Base-by-base conservation (phyloP, 31 red algal genomes). In the Odonthalia washingtoniensis region DNA sequence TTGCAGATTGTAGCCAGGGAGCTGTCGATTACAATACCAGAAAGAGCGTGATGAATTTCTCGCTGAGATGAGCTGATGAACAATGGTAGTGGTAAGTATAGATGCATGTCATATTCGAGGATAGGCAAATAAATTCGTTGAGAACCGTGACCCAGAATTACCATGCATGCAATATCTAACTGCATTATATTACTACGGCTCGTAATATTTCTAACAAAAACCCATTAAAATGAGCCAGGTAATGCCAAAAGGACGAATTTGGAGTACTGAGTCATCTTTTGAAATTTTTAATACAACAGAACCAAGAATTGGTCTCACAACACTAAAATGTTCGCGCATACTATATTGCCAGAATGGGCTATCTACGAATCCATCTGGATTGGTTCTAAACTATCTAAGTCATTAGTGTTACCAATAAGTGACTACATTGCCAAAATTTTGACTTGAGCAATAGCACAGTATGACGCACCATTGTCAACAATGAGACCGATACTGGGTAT, bases 221-320 rank as follows among this genome's bases (percentile, higher is more conserved):
- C 60, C 75, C 75, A 89, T 44, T 89, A 76, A n/a, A 38, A 72
- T 3, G 61, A 74, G 9, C 60, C 75, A 43, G 80, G 61, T 57
- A 81, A 65, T 16, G 81, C 27, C 2, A 89, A 63, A 76, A 81
- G 75, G n/a, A 46, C 86, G 12, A 3, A 89, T n/a, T n/a, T n/a
- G n/a, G n/a, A n/a, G n/a, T n/a, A n/a, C n/a, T n/a, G n/a, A n/a
- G n/a, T n/a, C n/a, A n/a, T n/a, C n/a, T n/a, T n/a, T n/a, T n/a
- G n/a, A n/a, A n/a, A n/a, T n/a, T n/a, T n/a, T n/a, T n/a, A n/a
- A n/a, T n/a, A n/a, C n/a, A n/a, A n/a, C n/a, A n/a, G n/a, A n/a
- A n/a, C n/a, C n/a, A n/a, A n/a, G n/a, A n/a, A n/a, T n/a, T n/a
- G n/a, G n/a, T n/a, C n/a, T n/a, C n/a, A n/a, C n/a, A n/a, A n/a